Percentiles rank a stretch among this genome's conserved stretches.
These are phyloP conservation scores for Diospyros kaki DNA, from an alignment of 148 eudicot species.

Conservation along the genomic window DNA sequence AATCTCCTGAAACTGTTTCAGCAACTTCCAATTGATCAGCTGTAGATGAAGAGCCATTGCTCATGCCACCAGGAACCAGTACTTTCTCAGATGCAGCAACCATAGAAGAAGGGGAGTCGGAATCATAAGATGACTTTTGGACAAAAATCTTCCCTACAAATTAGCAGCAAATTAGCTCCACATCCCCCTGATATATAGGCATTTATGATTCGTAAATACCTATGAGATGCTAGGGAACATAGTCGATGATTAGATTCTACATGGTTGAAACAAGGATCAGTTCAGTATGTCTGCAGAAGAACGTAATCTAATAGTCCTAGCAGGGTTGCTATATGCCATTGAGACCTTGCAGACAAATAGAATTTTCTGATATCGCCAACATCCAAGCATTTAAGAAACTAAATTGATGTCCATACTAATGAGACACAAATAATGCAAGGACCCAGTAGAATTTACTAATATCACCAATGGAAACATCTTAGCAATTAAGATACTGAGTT, in stretches of 20 bases:
- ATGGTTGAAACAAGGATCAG: background rate
- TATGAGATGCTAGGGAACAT: background rate
- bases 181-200: background rate
- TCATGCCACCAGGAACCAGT: constrained; percentile 71
- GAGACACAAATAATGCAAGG: background rate
- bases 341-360: background rate
- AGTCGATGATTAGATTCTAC: background rate
- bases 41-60: constrained; percentile 39
- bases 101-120: constrained; percentile 49
- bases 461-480: no score
- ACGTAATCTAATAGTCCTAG: background rate
- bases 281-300: background rate
- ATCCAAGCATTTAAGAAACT: background rate
- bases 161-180: constrained; percentile 24
- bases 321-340: background rate
- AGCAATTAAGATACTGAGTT: no score
- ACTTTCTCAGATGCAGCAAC: constrained; percentile 68
- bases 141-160: constrained; percentile 70
- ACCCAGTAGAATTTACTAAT: no score
- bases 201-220: background rate
- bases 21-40: constrained; percentile 33
- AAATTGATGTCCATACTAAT: constrained; percentile 1
- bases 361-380: background rate
- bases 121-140: constrained; percentile 53
- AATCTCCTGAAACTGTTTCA: constrained; percentile 35